Percentiles rank a stretch among this genome's conserved stretches.
These are phyloP conservation scores for Fraxinus nigra DNA, from an alignment of 305 asterid species.

Conservation along the genomic window DNA sequence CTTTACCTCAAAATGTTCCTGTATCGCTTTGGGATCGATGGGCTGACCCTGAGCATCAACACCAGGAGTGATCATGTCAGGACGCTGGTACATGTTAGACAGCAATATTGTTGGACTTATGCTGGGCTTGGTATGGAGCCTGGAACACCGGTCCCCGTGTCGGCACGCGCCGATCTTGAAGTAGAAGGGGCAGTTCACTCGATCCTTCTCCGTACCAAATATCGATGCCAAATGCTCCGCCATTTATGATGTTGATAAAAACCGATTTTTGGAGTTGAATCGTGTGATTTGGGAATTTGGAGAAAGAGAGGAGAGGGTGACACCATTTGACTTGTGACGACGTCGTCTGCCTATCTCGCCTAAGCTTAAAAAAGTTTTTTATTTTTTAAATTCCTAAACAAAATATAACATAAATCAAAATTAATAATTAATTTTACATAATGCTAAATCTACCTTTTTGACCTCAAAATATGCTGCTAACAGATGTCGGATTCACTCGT, in stretches of 20 bases:
- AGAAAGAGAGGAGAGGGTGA: neutral
- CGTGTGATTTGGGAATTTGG: neutral
- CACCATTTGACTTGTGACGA: neutral
- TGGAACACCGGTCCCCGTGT: conserved; percentile 96
- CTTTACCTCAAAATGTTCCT: conserved; percentile 82
- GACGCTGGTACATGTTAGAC: conserved; percentile 93
- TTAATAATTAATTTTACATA: no score
- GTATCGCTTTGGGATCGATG: conserved; percentile 69
- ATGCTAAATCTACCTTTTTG: no score
- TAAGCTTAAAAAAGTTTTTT: neutral
- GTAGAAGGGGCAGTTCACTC: no score
- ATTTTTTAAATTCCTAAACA: neutral
- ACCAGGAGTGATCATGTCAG: conserved; percentile 94
- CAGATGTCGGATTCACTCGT: no score
- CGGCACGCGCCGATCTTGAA: conserved; percentile 30
- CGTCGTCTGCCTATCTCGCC: neutral
- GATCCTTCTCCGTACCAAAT: no score
- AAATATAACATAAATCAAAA: neutral
- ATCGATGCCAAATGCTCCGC: no score
- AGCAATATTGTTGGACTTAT: conserved; percentile 83
- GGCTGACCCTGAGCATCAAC: conserved; percentile 83
- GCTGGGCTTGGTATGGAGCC: conserved; percentile 95
- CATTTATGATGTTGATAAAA: neutral
- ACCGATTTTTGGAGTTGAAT: neutral
- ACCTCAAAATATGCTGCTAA: no score